Conservation (phyloP, 2,329 filamentous ascomycete genomes). For the Raffaelea arxii region DNA sequence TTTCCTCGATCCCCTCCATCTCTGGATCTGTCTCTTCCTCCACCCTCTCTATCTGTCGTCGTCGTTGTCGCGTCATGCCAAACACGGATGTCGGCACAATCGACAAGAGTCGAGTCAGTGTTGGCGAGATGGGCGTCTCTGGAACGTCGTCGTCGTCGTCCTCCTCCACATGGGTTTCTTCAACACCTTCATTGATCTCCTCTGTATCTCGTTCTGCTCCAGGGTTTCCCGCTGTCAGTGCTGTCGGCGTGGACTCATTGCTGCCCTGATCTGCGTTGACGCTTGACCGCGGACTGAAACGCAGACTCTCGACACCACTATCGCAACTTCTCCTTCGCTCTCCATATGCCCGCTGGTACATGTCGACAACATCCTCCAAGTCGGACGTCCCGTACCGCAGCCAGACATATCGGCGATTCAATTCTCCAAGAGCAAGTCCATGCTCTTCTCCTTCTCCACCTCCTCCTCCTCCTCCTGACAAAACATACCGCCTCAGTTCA, state of each 20-base stretch:
- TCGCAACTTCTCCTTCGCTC: slow-evolving; percentile 39
- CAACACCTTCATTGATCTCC: too few species aligned
- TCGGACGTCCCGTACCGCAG: slow-evolving; percentile 40
- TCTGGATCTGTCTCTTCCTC: neutral
- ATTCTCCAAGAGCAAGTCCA: slow-evolving; percentile 39
- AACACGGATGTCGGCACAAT: neutral
- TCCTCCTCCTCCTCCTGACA: slow-evolving; percentile 40
- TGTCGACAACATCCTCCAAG: slow-evolving; percentile 42
- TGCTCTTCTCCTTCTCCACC: too few species aligned
- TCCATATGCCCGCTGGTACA: slow-evolving; percentile 48
- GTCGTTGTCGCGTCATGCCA: neutral
- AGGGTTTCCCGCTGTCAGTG: slow-evolving; percentile 9
- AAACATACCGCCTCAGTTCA: slow-evolving; percentile 49
- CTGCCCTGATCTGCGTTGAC: too few species aligned
- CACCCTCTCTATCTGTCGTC: neutral
- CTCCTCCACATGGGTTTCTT: slow-evolving; percentile 2
- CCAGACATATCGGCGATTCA: slow-evolving; percentile 42
- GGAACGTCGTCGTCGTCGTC: neutral
- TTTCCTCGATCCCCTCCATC: neutral
- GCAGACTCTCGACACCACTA: slow-evolving; percentile 30
- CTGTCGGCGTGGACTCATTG: too few species aligned
- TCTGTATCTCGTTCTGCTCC: neutral
- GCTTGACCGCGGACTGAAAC: slow-evolving; percentile 13
- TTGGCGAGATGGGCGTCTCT: neutral
- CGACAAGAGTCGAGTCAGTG: slow-evolving; percentile 2